Evolutionary conservation across 2,329 filamentous ascomycete genomes (phyloP).

Genomic region (Diaporthe sp.): DNA sequence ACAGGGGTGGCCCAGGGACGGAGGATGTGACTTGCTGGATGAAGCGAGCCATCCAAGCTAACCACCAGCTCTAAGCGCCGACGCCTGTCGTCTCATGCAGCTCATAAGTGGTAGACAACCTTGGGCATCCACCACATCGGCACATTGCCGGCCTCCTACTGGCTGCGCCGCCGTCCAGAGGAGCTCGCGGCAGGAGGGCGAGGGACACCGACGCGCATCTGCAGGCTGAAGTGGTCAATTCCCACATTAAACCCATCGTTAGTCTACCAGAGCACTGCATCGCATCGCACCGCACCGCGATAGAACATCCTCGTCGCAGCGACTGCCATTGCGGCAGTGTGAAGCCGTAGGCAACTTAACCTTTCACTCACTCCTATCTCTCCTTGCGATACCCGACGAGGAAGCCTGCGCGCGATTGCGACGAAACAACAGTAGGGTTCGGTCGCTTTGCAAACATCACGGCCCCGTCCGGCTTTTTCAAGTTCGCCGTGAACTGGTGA

Average conservation of each 20-base stretch:
- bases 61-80: constrained; percentile 67
- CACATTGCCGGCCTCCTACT: constrained; percentile 50
- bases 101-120: constrained; percentile 51
- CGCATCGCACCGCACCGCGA: constrained; percentile 13
- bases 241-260: constrained; percentile 34
- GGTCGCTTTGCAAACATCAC: constrained; percentile 21
- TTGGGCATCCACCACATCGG: constrained; percentile 48
- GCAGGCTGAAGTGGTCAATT: constrained; percentile 49
- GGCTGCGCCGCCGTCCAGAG: constrained; percentile 45
- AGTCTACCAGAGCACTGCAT: constrained; percentile 6
- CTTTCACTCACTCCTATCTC: constrained; percentile 4
- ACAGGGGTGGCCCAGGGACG: constrained; percentile 43
- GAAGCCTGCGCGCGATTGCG: constrained; percentile 12
- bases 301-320: neutral
- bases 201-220: constrained; percentile 55
- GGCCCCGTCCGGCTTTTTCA: neutral
- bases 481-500: neutral
- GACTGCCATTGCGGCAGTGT: neutral
- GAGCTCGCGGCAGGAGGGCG: constrained; percentile 37
- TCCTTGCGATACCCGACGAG: neutral
- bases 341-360: neutral
- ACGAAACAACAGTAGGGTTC: constrained; percentile 18
- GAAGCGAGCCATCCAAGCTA: constrained; percentile 54
- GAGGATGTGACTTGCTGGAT: constrained; percentile 55
- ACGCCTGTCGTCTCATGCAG: constrained; percentile 67